Evolutionary conservation across 306 rosid species (phyloP).

Genomic region (Nissolia schottii): DNA sequence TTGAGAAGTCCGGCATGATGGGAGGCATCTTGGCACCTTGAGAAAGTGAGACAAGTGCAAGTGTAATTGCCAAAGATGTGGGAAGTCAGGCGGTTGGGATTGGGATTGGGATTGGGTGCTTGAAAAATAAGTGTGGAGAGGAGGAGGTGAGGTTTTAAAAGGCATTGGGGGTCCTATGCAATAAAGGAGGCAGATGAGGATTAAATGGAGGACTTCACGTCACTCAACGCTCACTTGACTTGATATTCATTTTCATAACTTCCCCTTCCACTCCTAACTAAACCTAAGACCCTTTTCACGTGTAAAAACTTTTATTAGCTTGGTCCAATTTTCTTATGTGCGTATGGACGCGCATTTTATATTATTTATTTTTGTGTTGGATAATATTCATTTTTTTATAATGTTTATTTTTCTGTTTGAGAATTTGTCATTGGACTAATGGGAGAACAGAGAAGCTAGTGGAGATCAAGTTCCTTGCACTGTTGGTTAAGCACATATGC

Average conservation of each 20-base stretch:
- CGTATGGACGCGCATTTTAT: no score
- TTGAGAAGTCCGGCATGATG: constrained; percentile 54
- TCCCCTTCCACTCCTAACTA: constrained; percentile 16
- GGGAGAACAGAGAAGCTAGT: no score
- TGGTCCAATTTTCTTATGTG: not conserved
- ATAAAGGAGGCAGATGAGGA: constrained; percentile 72
- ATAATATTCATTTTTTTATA: no score
- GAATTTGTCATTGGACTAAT: no score
- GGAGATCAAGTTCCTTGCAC: no score
- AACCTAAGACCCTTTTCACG: not conserved
- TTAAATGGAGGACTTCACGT: constrained; percentile 55
- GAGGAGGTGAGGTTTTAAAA: constrained; percentile 45
- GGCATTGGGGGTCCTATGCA: constrained; percentile 43
- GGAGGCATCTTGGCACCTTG: constrained; percentile 44
- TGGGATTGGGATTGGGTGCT: not conserved
- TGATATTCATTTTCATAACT: constrained; percentile 41
- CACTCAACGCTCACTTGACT: constrained; percentile 78
- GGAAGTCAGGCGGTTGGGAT: not conserved
- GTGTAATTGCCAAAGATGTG: not conserved
- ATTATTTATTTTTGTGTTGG: no score
- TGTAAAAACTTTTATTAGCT: not conserved
- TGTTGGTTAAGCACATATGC: no score
- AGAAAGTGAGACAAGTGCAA: not conserved
- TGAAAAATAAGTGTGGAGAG: constrained; percentile 17
- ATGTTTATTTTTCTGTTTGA: no score